These are phyloP conservation scores for Heterobasidion annosum DNA, from an alignment of 1,284 basidiomycete genomes.

Conservation along the genomic window DNA sequence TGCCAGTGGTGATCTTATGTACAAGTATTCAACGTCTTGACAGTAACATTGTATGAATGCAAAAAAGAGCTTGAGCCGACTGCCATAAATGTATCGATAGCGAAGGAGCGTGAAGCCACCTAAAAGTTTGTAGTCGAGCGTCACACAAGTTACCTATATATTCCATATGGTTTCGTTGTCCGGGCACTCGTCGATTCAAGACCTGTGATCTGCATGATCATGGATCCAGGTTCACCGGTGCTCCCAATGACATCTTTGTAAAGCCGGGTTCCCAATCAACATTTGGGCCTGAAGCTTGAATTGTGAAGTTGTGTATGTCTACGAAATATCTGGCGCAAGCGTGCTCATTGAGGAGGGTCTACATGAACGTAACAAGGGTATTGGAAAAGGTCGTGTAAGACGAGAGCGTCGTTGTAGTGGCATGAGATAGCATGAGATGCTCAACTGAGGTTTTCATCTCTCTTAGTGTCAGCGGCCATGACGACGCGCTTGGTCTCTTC, in stretches of 20 bases:
- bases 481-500: slow-evolving; percentile 47
- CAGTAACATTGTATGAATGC: no score
- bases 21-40: no score
- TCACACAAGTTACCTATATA: no score
- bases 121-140: no score
- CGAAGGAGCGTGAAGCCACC: no score
- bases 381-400: slow-evolving; percentile 1
- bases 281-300: no score
- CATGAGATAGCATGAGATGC: neutral
- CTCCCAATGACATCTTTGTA: neutral
- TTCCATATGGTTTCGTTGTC: neutral
- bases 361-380: neutral
- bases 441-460: slow-evolving; percentile 18
- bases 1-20: no score
- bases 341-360: neutral
- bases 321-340: no score
- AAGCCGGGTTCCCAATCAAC: no score
- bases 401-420: neutral
- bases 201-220: neutral
- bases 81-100: no score
- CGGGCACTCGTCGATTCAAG: neutral
- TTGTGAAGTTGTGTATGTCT: no score
- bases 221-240: neutral
- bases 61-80: no score
- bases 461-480: slow-evolving; percentile 34